These are phyloP conservation scores for Verruconis gallopava DNA, from an alignment of 2,329 filamentous ascomycete genomes.

Conservation along the genomic window DNA sequence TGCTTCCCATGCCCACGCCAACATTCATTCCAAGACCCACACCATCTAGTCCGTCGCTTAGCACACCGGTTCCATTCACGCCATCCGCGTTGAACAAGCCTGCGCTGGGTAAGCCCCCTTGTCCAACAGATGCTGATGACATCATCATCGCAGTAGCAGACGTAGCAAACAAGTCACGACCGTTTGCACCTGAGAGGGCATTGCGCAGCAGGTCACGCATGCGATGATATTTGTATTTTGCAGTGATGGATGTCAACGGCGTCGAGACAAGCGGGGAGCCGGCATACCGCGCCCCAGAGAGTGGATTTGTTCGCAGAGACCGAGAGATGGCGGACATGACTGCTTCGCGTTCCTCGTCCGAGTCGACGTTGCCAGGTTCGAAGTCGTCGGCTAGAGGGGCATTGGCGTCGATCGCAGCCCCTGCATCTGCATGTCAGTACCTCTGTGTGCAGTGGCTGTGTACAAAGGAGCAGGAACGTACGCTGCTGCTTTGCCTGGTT, in stretches of 20 bases:
- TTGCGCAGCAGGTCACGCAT: constrained; percentile 51
- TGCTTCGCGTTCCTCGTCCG: constrained; percentile 81
- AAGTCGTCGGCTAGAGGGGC: constrained; percentile 77
- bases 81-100: not conserved
- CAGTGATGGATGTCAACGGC: constrained; percentile 34
- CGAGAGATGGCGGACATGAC: constrained; percentile 68
- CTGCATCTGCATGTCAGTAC: constrained; percentile 32
- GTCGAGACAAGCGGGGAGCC: constrained; percentile 54
- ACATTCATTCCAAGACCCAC: not conserved
- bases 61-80: not conserved
- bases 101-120: not conserved
- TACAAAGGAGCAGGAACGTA: constrained; percentile 36
- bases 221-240: constrained; percentile 48
- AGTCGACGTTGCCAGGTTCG: constrained; percentile 68
- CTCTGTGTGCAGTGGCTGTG: not conserved
- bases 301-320: constrained; percentile 30
- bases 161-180: constrained; percentile 29
- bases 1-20: not conserved
- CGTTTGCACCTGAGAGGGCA: constrained; percentile 39
- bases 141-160: not conserved
- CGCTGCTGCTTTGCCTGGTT: constrained; percentile 97
- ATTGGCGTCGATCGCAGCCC: constrained; percentile 89
- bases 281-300: constrained; percentile 2
- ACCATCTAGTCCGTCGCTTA: not conserved
- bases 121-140: not conserved